phyloP scores from a whole-genome alignment of 352 stramenopile species.

The Bremia lactucae region DNA sequence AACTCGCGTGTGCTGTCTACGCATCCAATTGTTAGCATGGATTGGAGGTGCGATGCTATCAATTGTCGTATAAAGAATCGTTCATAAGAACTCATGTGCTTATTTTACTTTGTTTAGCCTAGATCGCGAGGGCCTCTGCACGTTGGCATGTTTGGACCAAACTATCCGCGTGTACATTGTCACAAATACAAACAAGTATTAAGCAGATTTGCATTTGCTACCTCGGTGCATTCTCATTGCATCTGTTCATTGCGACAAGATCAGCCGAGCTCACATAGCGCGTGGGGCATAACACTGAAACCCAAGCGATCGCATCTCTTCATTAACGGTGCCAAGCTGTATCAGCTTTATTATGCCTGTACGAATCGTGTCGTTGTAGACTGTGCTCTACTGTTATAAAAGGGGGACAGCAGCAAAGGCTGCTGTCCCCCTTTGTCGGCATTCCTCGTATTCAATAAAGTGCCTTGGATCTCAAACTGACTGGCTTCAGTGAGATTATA shows the following conservation, averaged over 20 bases:
- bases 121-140: slow-evolving; percentile 90
- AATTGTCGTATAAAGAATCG: neutral
- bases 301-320: slow-evolving; percentile 53
- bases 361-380: slow-evolving; percentile 66
- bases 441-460: slow-evolving; percentile 53
- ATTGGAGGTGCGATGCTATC: slow-evolving; percentile 78
- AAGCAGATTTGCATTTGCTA: neutral
- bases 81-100: neutral
- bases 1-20: slow-evolving; percentile 93
- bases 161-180: slow-evolving; percentile 92
- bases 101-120: slow-evolving; percentile 23
- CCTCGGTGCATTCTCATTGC: too few species aligned
- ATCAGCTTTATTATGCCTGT: slow-evolving; percentile 61
- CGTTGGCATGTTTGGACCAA: slow-evolving; percentile 90
- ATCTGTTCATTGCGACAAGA: slow-evolving; percentile 55
- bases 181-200: slow-evolving; percentile 94
- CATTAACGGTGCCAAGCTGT: slow-evolving; percentile 58
- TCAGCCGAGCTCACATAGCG: slow-evolving; percentile 51
- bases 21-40: slow-evolving; percentile 93
- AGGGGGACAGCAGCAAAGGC: too few species aligned
- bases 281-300: slow-evolving; percentile 50
- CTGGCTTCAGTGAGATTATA: slow-evolving; percentile 61
- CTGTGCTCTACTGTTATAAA: slow-evolving; percentile 70
- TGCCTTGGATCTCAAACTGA: slow-evolving; percentile 56
- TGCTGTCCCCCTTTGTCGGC: slow-evolving; percentile 42